Evolutionary conservation across 108 stramenopile genomes (phyloP).

Genomic region (Nannochloropsis granulata): DNA sequence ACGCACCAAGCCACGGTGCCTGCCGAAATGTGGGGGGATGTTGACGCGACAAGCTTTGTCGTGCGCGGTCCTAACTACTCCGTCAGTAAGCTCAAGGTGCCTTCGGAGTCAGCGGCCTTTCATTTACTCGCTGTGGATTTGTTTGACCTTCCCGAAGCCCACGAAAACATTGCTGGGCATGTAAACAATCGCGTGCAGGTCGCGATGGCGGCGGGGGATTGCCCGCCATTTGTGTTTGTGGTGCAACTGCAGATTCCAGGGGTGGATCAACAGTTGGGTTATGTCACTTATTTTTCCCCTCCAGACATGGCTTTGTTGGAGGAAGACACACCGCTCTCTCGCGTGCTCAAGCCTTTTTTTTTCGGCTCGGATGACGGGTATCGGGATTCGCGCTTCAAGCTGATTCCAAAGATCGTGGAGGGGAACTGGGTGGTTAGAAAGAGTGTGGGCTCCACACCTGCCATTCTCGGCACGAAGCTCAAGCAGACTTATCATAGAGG

Average conservation of each 20-base stretch:
- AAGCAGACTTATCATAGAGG: conserved; percentile 58
- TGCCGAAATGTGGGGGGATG: conserved; percentile 51
- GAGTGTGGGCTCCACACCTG: conserved; percentile 74
- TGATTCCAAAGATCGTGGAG: conserved; percentile 72
- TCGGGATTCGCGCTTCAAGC: conserved; percentile 70
- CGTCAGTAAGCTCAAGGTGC: conserved; percentile 50
- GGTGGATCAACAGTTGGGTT: conserved; percentile 9
- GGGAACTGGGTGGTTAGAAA: conserved; percentile 79
- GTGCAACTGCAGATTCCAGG: conserved; percentile 40
- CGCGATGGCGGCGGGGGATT: conserved; percentile 33
- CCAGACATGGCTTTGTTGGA: background rate
- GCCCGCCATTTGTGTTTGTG: conserved; percentile 28
- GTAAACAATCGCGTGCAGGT: conserved; percentile 63
- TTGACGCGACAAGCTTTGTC: conserved; percentile 63
- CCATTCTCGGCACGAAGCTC: conserved; percentile 80
- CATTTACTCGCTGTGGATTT: conserved; percentile 67
- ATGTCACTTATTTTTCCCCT: conserved; percentile 26
- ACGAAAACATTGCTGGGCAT: conserved; percentile 56
- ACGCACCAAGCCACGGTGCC: conserved; percentile 7
- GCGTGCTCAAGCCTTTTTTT: conserved; percentile 26
- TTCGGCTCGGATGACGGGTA: conserved; percentile 38
- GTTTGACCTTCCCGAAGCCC: conserved; percentile 31
- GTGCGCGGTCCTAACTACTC: conserved; percentile 68
- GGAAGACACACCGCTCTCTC: conserved; percentile 30
- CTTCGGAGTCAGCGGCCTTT: conserved; percentile 59